Evolutionary conservation across 805 yeast species (phyloP), one percentile per base, ranked within the genome.

Genomic region (Lipomyces lipofer): DNA sequence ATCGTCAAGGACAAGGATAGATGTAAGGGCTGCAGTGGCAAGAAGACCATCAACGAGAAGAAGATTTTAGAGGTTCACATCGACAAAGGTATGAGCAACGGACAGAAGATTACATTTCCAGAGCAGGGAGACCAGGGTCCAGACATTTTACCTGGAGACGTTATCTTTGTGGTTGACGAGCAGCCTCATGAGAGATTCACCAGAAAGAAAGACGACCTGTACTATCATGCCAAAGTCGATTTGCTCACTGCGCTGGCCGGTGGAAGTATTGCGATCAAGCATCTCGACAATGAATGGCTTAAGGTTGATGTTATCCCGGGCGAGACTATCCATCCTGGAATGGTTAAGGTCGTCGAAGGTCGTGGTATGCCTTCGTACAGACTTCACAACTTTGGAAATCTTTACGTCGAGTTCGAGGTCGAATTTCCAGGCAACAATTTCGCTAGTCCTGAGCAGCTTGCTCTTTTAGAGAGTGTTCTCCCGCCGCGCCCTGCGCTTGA

Each of bases 121-220:
- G 98, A 97, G 63, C 97, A 92, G 77, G 97, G 97, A 68, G 99
- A 94, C 74, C 97, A 92, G 74, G 94, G 86, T 63, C 98, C 98
- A 58, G 90, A 86, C 71, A 80, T 88, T 55, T 83, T 90, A 57
- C 96, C 99, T 28, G 99, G 99, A 72, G 99, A 94, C 72, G 98
- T 94, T 61, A 79, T 94, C 58, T 90, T 94, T 63, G 86, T 90
- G 36, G 81, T 94, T 62, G 92, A 88, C 60, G 96, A 92, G 78
- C 88, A 86, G 77, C 88, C 89, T 60, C 95, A 94, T 72, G 82
- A 79, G 43, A 70, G 77, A 55, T 94, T 89, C 78, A 81, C 82
- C 64, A 88, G 99, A 82, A 81, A 85, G 71, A 96, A 90, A 63
- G 86, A 88, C 70, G 96, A 94, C 71, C 81, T 94, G 68, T 79